phyloP scores from a whole-genome alignment of 2,329 filamentous ascomycete species.

The Aspergillus sp. region DNA sequence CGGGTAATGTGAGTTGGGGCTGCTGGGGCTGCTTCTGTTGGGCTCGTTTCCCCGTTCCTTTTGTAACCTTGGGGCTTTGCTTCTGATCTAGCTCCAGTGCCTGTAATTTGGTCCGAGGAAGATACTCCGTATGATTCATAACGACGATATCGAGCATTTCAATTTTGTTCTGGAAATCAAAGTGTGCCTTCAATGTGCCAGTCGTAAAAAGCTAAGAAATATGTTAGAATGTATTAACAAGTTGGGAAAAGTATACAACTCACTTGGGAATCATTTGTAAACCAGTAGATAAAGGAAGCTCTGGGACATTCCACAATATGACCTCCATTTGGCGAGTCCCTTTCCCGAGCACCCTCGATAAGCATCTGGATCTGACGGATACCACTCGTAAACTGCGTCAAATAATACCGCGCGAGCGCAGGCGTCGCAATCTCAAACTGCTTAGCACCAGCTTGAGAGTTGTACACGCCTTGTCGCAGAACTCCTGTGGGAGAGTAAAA shows the following conservation, averaged over 20 bases:
- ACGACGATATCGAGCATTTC: conserved; percentile 83
- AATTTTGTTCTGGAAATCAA: conserved; percentile 76
- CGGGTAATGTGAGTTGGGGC: conserved; percentile 45
- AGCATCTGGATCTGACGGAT: conserved; percentile 83
- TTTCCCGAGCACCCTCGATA: conserved; percentile 67
- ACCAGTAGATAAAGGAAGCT: conserved; percentile 86
- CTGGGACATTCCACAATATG: conserved; percentile 74
- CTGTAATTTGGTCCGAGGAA: conserved; percentile 65
- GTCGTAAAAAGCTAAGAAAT: conserved; percentile 65
- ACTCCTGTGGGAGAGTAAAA: conserved; percentile 80
- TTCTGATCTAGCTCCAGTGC: conserved; percentile 53
- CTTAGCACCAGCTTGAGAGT: conserved; percentile 62
- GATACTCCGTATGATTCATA: conserved; percentile 74
- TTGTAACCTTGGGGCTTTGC: conserved; percentile 59
- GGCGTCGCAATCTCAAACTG: conserved; percentile 83
- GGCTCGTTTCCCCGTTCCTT: conserved; percentile 53
- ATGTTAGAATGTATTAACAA: conserved; percentile 2
- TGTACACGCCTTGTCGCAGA: conserved; percentile 69
- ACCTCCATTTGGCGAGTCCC: conserved; percentile 59
- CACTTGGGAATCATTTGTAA: conserved; percentile 79
- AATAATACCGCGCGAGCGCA: conserved; percentile 83
- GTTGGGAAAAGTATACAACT: conserved; percentile 32
- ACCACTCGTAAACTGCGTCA: conserved; percentile 83
- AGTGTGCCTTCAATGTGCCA: conserved; percentile 76
- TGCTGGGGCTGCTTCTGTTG: conserved; percentile 48